These are phyloP conservation scores for Plectranthus barbatus DNA, from an alignment of 257 asterid species.

Conservation along the genomic window DNA sequence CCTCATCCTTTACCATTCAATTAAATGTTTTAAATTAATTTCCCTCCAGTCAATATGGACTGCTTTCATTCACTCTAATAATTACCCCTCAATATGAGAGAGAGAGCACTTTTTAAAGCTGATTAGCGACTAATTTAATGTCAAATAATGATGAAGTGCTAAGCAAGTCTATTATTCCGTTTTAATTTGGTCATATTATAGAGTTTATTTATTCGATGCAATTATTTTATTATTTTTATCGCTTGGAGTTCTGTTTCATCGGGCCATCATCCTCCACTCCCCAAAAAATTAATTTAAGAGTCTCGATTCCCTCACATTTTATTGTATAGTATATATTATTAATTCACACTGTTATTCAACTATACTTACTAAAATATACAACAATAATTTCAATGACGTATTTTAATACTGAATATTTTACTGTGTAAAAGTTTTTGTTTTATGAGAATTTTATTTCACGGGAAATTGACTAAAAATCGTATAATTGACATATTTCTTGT, in stretches of 20 bases:
- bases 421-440: no score
- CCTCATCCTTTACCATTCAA: conserved; percentile 8
- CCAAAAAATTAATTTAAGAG: neutral
- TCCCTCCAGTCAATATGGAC: conserved; percentile 24
- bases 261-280: no score
- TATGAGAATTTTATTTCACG: no score
- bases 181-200: conserved; percentile 12
- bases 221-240: neutral
- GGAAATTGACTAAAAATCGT: no score
- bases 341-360: no score
- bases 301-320: neutral
- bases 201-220: no score
- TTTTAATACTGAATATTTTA: no score
- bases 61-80: conserved; percentile 32
- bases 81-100: conserved; percentile 25
- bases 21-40: conserved; percentile 16
- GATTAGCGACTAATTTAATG: conserved; percentile 3
- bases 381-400: no score
- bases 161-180: neutral
- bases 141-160: conserved; percentile 11
- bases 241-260: neutral
- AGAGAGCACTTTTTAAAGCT: conserved; percentile 21
- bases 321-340: no score
- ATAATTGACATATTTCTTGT: no score
- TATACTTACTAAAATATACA: no score